Conservation (phyloP, 345 rosid species). For the Kernera saxatilis region DNA sequence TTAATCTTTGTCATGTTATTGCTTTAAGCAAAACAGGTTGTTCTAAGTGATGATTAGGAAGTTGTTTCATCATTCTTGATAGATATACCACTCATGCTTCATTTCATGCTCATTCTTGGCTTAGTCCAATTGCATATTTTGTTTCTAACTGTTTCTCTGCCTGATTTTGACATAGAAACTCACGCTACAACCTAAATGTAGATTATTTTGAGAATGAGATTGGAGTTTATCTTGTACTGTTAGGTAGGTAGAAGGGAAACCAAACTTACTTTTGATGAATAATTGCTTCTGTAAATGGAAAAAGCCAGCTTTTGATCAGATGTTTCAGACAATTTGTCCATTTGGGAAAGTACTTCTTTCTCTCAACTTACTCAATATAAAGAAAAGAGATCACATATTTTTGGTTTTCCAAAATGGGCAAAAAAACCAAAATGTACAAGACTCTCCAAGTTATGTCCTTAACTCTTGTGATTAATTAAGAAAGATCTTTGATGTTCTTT, state of each 20-base stretch:
- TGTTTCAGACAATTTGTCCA: constrained; percentile 16
- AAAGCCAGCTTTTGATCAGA: constrained; percentile 27
- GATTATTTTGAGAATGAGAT: constrained; percentile 7
- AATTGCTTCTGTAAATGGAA: constrained; percentile 16
- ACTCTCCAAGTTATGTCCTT: neutral
- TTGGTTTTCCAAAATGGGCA: neutral
- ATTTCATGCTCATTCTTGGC: constrained; percentile 17
- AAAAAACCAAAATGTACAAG: neutral
- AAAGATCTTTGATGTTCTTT: neutral
- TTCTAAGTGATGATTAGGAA: neutral
- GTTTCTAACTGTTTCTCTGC: neutral
- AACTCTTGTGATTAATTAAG: neutral
- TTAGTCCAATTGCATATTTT: neutral
- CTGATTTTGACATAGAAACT: constrained; percentile 4
- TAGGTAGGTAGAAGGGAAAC: constrained; percentile 20
- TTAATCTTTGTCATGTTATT: neutral
- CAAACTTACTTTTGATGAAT: constrained; percentile 21
- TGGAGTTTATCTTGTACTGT: neutral
- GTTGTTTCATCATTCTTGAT: neutral
- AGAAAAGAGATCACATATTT: constrained; percentile 16
- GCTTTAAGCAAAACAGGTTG: neutral
- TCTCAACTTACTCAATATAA: constrained; percentile 10
- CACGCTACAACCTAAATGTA: constrained; percentile 6
- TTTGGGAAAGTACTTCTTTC: constrained; percentile 10
- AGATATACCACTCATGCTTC: neutral